These are phyloP conservation scores for Pochonia chlamydosporia DNA, from an alignment of 2,329 filamentous ascomycete genomes.

Conservation along the genomic window DNA sequence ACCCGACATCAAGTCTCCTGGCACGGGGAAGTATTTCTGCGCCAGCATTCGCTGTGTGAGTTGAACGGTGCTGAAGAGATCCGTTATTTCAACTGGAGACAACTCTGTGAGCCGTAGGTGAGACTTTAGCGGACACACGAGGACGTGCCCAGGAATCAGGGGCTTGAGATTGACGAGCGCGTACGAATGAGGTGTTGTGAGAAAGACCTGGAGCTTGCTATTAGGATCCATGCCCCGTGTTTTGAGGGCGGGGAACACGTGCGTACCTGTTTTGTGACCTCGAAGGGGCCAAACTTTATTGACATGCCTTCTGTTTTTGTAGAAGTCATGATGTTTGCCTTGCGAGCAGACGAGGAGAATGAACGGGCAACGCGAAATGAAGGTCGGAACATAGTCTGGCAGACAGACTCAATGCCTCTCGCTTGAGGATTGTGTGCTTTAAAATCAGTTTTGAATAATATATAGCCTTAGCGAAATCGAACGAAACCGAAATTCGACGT, in stretches of 20 bases:
- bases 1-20: slow-evolving; percentile 39
- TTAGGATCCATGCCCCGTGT: too few relatives aligned
- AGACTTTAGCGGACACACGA: slow-evolving; percentile 69
- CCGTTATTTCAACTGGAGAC: slow-evolving; percentile 61
- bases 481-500: too few relatives aligned
- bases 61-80: slow-evolving; percentile 85
- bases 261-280: slow-evolving; percentile 67
- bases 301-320: slow-evolving; percentile 16
- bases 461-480: too few relatives aligned
- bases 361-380: slow-evolving; percentile 3
- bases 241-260: too few relatives aligned
- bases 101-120: slow-evolving; percentile 74
- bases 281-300: slow-evolving; percentile 68
- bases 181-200: slow-evolving; percentile 72
- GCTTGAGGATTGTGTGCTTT: too few relatives aligned
- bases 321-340: slow-evolving; percentile 25
- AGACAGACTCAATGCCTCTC: too few relatives aligned
- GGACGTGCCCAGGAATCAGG: slow-evolving; percentile 85
- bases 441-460: too few relatives aligned
- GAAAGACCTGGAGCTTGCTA: slow-evolving; percentile 65
- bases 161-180: slow-evolving; percentile 95
- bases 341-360: slow-evolving; percentile 10
- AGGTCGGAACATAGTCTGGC: slow-evolving; percentile 1
- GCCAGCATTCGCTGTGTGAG: slow-evolving; percentile 72
- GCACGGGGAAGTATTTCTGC: slow-evolving; percentile 47